Conservation (phyloP, 306 rosid species). For the peach (Prunus persica) region Prunus_persica_NCBIv2 NC_034012.1:3651501-3652000, state of each 20-base stretch:
- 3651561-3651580: neutral
- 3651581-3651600: neutral
- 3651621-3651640: neutral
- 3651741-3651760: neutral
- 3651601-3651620: neutral
- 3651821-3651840: neutral
- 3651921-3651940: neutral
- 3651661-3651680: conserved; percentile 78
- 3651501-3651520: neutral
- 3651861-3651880: neutral
- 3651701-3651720: conserved; percentile 72
- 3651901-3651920: neutral
- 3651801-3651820: neutral
- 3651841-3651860: neutral
- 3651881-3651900: neutral
- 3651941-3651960: conserved; percentile 6
- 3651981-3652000: conserved; percentile 99
- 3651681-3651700: conserved; percentile 90
- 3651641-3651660: conserved; percentile 24
- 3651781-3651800: neutral
- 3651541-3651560: neutral
- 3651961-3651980: conserved; percentile 75
- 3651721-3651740: conserved; percentile 12
- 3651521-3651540: neutral
- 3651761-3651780: neutral